These are phyloP conservation scores for Actinomortierella ambigua DNA, from an alignment of 371 early-diverging fungal genomes.

Conservation along the genomic window DNA sequence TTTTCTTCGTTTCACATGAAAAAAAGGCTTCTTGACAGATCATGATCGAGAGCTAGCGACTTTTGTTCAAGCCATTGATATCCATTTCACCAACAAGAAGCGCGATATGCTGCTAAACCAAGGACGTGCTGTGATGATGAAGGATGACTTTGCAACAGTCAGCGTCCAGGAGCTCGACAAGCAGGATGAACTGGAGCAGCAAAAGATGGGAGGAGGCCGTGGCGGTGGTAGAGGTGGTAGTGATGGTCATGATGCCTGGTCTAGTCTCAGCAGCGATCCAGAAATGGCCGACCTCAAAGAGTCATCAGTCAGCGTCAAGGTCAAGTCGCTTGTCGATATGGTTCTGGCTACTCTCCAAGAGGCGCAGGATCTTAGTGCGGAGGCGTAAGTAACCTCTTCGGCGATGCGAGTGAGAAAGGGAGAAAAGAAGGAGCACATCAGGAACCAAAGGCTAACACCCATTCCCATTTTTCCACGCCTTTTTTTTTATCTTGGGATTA, in stretches of 20 bases:
- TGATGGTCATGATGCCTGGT: no score
- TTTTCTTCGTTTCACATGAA: no score
- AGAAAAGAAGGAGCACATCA: no score
- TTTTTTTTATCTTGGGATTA: conserved; percentile 1
- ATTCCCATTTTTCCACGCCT: no score
- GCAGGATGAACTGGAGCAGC: conserved; percentile 28
- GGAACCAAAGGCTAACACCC: no score
- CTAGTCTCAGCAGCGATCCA: conserved; percentile 5
- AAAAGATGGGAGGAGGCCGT: not conserved
- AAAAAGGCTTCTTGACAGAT: conserved; percentile 28
- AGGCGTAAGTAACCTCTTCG: conserved; percentile 22
- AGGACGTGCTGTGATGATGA: conserved; percentile 45
- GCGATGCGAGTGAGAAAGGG: no score
- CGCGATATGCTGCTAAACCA: conserved; percentile 27
- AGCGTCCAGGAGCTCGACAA: conserved; percentile 34
- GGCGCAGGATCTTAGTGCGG: conserved; percentile 19
- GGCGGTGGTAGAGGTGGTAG: conserved; percentile 20
- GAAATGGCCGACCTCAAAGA: conserved; percentile 31
- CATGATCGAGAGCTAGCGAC: conserved; percentile 23
- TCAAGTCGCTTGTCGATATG: conserved; percentile 31
- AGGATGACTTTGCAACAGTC: conserved; percentile 33
- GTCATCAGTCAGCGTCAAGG: conserved; percentile 26
- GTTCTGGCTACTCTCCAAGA: conserved; percentile 22
- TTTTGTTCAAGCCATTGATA: conserved; percentile 37
- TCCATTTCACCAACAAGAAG: conserved; percentile 38